Conservation (phyloP, 2,329 filamentous ascomycete genomes). For the Nemania sp. region DNA sequence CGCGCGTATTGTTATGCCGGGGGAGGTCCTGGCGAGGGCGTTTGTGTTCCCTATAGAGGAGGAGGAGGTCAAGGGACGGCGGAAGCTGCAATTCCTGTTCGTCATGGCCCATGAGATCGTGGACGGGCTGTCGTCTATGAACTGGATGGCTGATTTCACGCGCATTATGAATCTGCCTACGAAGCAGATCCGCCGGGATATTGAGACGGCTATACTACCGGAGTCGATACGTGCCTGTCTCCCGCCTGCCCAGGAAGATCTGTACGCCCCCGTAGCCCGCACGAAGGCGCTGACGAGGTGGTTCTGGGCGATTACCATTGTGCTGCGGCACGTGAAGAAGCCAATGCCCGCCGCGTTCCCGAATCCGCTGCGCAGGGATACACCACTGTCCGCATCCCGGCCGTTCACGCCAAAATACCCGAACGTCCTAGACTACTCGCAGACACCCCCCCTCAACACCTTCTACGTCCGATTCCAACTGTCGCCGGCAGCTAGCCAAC, state of each 20-base stretch:
- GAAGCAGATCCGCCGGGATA: conserved; percentile 29
- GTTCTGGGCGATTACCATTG: conserved; percentile 46
- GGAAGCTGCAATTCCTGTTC: conserved; percentile 40
- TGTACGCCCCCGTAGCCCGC: conserved; percentile 39
- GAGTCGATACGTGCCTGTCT: conserved; percentile 36
- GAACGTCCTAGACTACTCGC: conserved; percentile 40
- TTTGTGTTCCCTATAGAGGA: conserved; percentile 40
- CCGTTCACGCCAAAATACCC: conserved; percentile 37
- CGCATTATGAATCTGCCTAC: conserved; percentile 40
- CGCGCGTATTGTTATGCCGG: conserved; percentile 39
- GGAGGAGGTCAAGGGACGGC: conserved; percentile 7
- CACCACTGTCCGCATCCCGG: conserved; percentile 19
- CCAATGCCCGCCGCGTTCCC: conserved; percentile 41
- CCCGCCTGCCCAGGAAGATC: conserved; percentile 44
- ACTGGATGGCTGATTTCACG: conserved; percentile 41
- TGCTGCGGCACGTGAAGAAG: conserved; percentile 43
- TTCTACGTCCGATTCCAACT: conserved; percentile 30
- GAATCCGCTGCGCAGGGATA: conserved; percentile 42
- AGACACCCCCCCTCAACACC: conserved; percentile 42
- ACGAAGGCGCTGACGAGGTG: conserved; percentile 42
- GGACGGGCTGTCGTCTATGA: conserved; percentile 41
- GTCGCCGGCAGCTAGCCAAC: conserved; percentile 32
- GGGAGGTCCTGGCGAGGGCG: conserved; percentile 36
- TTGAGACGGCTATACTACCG: conserved; percentile 30
- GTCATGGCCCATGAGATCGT: conserved; percentile 44